Conservation (phyloP, 805 yeast species). For the Candida chilensis region DNA sequence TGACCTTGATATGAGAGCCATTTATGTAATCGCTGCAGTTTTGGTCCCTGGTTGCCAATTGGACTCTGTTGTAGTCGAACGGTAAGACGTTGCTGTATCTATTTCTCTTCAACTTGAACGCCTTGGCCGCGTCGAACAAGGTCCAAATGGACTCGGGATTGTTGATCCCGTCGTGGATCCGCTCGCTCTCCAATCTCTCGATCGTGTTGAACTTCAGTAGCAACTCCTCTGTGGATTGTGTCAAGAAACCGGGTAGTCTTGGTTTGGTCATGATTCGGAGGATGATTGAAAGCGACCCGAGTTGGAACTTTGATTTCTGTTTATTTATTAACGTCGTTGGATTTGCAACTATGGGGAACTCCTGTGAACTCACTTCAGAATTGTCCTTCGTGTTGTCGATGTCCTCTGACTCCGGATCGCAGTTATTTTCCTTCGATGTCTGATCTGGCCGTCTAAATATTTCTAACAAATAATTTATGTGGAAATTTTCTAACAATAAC, state of each 20-base stretch:
- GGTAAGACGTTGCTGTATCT: conserved; percentile 11
- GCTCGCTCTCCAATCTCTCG: neutral
- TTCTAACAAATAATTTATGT: too few relatives aligned
- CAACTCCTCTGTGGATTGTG: neutral
- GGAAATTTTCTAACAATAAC: too few relatives aligned
- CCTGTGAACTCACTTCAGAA: too few relatives aligned
- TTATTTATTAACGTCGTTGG: too few relatives aligned
- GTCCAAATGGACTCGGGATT: neutral
- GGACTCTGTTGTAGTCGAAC: conserved; percentile 9
- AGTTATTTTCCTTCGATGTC: too few relatives aligned
- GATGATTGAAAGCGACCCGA: too few relatives aligned
- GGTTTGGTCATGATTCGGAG: too few relatives aligned
- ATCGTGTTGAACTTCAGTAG: neutral
- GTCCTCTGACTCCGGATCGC: too few relatives aligned
- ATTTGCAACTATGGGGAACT: too few relatives aligned
- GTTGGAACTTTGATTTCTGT: too few relatives aligned
- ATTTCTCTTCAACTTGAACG: conserved; percentile 3
- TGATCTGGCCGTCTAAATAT: too few relatives aligned
- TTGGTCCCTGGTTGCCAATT: neutral
- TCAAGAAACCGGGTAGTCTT: neutral
- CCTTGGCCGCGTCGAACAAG: neutral
- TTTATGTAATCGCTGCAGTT: conserved; percentile 7
- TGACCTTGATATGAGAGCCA: conserved; percentile 8
- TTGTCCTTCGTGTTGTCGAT: too few relatives aligned
- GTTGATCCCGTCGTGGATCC: conserved; percentile 1